Evolutionary conservation across 306 rosid genomes (phyloP).

Genomic region (Ormosia semicastrata): DNA sequence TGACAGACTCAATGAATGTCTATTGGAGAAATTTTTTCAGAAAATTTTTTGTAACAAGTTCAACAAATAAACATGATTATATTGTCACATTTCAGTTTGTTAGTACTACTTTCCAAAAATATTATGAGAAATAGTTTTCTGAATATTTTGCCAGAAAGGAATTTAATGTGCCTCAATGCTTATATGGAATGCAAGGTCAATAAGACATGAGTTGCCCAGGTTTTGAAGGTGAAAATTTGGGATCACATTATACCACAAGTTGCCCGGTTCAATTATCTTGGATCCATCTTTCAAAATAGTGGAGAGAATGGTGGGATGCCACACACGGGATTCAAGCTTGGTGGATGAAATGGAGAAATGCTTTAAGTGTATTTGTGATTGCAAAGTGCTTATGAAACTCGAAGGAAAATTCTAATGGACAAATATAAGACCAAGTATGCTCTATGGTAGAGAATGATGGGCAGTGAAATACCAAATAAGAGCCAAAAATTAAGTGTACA

Average conservation of each 20-base stretch:
- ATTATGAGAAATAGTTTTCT: background rate
- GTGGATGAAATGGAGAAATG: background rate
- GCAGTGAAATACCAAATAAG: too few species aligned
- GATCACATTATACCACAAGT: background rate
- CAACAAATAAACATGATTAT: background rate
- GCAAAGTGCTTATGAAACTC: too few species aligned
- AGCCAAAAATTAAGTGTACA: too few species aligned
- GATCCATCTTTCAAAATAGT: background rate
- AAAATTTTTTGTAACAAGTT: background rate
- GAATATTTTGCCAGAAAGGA: background rate
- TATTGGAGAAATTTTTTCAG: background rate
- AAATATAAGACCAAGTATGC: too few species aligned
- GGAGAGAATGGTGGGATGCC: background rate
- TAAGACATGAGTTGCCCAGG: too few species aligned
- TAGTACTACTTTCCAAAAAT: background rate
- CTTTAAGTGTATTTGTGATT: too few species aligned
- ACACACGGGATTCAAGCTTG: background rate
- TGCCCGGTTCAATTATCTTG: background rate
- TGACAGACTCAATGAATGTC: background rate
- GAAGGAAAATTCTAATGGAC: too few species aligned
- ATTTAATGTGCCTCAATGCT: background rate
- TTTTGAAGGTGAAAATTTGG: background rate
- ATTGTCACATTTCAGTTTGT: background rate
- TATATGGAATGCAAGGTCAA: background rate
- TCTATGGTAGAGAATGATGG: too few species aligned